Conservation (phyloP, 1,139 yeast species). For the Blastobotrys proliferans region DNA sequence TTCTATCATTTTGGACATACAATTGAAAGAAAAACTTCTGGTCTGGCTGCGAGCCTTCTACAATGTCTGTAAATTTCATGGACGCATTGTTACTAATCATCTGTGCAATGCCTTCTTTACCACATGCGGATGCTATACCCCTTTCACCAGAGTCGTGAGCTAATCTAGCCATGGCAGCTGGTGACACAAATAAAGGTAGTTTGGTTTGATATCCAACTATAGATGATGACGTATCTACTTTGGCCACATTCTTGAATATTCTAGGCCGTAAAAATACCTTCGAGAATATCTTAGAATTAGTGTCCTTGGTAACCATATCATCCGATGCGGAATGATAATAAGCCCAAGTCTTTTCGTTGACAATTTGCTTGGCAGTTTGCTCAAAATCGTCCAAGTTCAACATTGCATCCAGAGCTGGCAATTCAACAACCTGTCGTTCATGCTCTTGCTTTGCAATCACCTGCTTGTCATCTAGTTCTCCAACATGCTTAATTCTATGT, state of each 20-base stretch:
- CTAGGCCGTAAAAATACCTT: conserved; percentile 46
- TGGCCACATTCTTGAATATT: conserved; percentile 45
- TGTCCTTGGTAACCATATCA: conserved; percentile 48
- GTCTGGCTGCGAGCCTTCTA: conserved; percentile 37
- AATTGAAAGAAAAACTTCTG: conserved; percentile 57
- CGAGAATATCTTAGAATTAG: conserved; percentile 46
- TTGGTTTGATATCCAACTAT: conserved; percentile 48
- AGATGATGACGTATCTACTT: conserved; percentile 35
- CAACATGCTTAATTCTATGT: conserved; percentile 8
- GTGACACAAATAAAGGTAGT: conserved; percentile 73
- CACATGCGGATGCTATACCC: conserved; percentile 71
- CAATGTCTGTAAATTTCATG: conserved; percentile 68
- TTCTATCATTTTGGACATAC: conserved; percentile 63
- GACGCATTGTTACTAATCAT: conserved; percentile 82
- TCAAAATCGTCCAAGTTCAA: conserved; percentile 52
- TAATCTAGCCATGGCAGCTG: conserved; percentile 75
- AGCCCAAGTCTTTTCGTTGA: conserved; percentile 53
- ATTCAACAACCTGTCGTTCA: background rate
- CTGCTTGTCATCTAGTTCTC: conserved; percentile 6
- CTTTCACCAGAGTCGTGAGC: conserved; percentile 72
- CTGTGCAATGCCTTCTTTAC: conserved; percentile 62
- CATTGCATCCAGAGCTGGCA: conserved; percentile 45
- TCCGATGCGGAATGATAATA: conserved; percentile 54
- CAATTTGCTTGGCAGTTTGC: conserved; percentile 46
- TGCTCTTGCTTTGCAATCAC: background rate